Percentiles rank a stretch among this genome's conserved stretches.
Evolutionary conservation across 129 eudicot species (phyloP).

Genomic region (Chrysanthemum seticuspe): DNA sequence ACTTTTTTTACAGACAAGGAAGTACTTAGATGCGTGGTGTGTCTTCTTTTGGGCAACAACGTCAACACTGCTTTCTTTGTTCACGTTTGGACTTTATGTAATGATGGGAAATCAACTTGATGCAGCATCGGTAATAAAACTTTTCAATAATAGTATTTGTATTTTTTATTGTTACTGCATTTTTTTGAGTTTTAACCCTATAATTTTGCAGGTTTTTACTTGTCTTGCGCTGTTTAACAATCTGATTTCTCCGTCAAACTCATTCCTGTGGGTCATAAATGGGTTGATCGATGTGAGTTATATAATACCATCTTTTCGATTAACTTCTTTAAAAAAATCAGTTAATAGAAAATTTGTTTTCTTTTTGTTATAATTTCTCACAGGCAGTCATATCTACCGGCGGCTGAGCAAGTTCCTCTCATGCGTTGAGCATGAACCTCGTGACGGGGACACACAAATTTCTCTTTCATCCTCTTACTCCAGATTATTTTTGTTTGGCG

Average conservation of each 20-base stretch:
- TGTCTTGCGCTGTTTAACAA: slow-evolving; percentile 93
- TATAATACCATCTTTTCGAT: no score
- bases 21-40: slow-evolving; percentile 98
- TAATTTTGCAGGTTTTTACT: slow-evolving; percentile 62
- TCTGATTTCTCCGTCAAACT: slow-evolving; percentile 88
- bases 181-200: background rate
- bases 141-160: no score
- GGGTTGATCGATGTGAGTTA: slow-evolving; percentile 88
- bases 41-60: slow-evolving; percentile 99
- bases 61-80: slow-evolving; percentile 89
- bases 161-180: no score
- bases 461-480: slow-evolving; percentile 21
- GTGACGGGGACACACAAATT: slow-evolving; percentile 1
- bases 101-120: slow-evolving; percentile 87
- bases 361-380: no score
- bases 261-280: slow-evolving; percentile 98
- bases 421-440: slow-evolving; percentile 47
- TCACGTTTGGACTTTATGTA: slow-evolving; percentile 84
- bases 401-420: slow-evolving; percentile 79
- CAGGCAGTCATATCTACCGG: slow-evolving; percentile 53
- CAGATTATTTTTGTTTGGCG: no score
- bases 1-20: slow-evolving; percentile 59
- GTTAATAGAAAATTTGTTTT: no score
- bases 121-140: slow-evolving; percentile 79
- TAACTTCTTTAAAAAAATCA: no score